Base-by-base conservation (phyloP, 2,329 filamentous ascomycete genomes). In the Trichoderma sp. region DNA sequence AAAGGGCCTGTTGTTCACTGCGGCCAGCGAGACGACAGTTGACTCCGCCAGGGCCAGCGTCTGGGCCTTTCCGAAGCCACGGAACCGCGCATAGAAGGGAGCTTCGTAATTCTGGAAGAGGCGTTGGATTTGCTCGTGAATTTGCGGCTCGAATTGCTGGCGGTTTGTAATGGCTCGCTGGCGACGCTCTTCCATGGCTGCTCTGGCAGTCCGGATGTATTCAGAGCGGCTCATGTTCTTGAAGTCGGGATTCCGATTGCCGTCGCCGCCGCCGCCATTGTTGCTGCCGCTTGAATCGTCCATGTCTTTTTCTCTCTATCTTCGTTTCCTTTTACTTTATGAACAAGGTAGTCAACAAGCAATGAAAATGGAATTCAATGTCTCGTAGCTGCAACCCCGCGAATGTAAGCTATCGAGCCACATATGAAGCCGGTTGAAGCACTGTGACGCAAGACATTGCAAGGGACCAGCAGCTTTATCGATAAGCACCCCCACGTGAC, bases 101-200 rank as follows among this genome's bases (percentile, higher is more conserved):
- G 80, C 75, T 21, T 76, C 73, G 69, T 81, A 82, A 53, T 80
- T 76, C 14, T 76, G 72, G 71, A 81, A 81, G 32, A 78, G 74
- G 34, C 79, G 76, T 51, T 76, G 73, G 28, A 81, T 75, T 66
- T 82, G 81, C 18, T 79, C 76, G 71, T 76, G 76, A 58, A 81
- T 76, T 15, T 74, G 75, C 7, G 79, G 77, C 32, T 78, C 74
- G 73, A 78, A 80, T 56, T 78, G 76, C 57, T 78, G 75, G 61
- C 76, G 77, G 70, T 78, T 74, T 47, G 76, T 72, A 62, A 78
- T 73, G 65, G 77, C 77, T 26, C 74, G 74, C 34, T 78, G 76
- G 61, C 77, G 79, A 75, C 78, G 79, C 74, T 81, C 76, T n/a
- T 81, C 76, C 71, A 81, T 78, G 72, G 78, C 78, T 56, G 74